A percentile compares a stretch with the other conserved stretches of the same genome.
Conservation (phyloP, 345 rosid species). For the Euphorbia lathyris region DNA sequence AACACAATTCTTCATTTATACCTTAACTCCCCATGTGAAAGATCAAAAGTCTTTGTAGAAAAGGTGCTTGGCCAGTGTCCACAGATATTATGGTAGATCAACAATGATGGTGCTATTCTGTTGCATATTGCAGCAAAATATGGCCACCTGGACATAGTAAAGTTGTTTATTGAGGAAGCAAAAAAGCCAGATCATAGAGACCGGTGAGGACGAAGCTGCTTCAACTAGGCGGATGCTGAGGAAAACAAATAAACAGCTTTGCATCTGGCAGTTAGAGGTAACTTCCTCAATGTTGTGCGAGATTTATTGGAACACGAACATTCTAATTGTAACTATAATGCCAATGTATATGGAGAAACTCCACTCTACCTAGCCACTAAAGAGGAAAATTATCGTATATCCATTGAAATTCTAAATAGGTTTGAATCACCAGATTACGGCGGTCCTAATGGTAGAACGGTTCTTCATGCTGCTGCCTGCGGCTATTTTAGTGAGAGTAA, state of each 20-base stretch:
- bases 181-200: not conserved
- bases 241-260: not conserved
- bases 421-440: not conserved
- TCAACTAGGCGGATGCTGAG: not conserved
- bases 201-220: not conserved
- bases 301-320: not conserved
- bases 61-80: not conserved
- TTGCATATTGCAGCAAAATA: not conserved
- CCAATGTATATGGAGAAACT: not conserved
- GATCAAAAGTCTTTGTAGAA: not conserved
- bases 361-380: not conserved
- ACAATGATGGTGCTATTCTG: not conserved
- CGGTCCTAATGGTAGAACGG: not conserved
- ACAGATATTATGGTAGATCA: not conserved
- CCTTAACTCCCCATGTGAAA: not conserved
- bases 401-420: not conserved
- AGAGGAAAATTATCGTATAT: not conserved
- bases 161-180: not conserved
- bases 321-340: not conserved
- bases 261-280: not conserved
- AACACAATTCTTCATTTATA: not conserved
- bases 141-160: not conserved
- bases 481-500: not conserved
- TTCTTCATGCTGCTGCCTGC: not conserved
- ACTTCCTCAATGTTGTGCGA: not conserved